phyloP scores from a whole-genome alignment of 2,329 filamentous ascomycete species.

The Rhexocercosporidium sp. region DNA sequence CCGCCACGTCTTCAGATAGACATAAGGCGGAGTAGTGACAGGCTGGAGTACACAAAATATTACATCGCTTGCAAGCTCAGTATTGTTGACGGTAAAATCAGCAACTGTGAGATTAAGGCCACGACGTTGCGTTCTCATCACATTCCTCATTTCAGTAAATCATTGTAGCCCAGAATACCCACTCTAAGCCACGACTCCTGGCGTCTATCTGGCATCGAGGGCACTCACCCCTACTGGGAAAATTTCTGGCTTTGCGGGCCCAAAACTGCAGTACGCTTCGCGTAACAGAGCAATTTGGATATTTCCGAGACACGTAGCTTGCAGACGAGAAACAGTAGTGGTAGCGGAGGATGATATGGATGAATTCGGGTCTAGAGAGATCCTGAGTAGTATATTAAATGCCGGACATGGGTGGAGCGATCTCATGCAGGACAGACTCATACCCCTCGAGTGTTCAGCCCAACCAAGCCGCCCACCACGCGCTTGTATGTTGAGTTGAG shows the following conservation, averaged over 20 bases:
- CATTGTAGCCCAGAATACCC: neutral
- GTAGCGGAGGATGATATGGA: conserved; percentile 8
- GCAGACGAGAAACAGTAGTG: neutral
- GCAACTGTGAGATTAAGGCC: neutral
- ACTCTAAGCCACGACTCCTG: neutral
- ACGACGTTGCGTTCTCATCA: neutral
- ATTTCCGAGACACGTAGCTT: neutral
- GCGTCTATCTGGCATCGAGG: neutral
- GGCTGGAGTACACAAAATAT: neutral
- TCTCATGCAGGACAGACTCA: neutral
- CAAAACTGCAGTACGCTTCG: neutral
- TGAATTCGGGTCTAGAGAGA: conserved; percentile 3
- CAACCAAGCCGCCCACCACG: neutral
- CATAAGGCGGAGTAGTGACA: neutral
- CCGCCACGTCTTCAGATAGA: neutral
- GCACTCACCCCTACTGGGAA: neutral
- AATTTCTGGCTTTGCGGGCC: neutral
- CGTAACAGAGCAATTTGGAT: conserved; percentile 1
- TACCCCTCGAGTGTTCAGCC: neutral
- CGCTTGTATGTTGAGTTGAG: neutral
- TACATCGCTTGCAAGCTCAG: neutral
- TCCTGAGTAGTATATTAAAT: neutral
- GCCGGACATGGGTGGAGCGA: neutral
- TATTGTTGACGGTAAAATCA: neutral
- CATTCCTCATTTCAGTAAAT: neutral